phyloP scores from a whole-genome alignment of 768 basidiomycete species.

The Lyophyllum shimeji region DNA sequence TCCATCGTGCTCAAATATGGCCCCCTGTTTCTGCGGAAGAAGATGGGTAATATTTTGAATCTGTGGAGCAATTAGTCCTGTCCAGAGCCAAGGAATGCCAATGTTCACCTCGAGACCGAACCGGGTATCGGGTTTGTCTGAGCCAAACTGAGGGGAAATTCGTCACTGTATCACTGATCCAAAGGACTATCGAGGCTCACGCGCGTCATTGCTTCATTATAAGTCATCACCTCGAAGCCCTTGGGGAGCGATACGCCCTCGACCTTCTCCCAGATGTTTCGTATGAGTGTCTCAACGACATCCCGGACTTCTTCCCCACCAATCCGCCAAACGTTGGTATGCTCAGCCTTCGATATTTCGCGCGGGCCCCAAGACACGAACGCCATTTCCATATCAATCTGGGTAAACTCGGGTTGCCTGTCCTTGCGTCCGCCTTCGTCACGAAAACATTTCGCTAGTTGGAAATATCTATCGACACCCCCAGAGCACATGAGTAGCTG shows the following conservation, averaged over 20 bases:
- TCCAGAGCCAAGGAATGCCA: conserved; percentile 10
- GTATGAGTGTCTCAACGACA: conserved; percentile 74
- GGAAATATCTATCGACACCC: conserved; percentile 86
- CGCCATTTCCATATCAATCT: conserved; percentile 95
- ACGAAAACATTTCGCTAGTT: conserved; percentile 92
- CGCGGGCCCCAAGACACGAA: conserved; percentile 80
- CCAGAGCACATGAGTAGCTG: conserved; percentile 91
- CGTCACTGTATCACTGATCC: conserved; percentile 2
- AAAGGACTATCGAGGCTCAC: conserved; percentile 40
- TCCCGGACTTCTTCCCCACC: conserved; percentile 82
- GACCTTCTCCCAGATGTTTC: conserved; percentile 71
- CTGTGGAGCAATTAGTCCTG: conserved; percentile 28
- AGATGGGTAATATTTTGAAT: conserved; percentile 44
- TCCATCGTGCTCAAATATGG: conserved; percentile 24
- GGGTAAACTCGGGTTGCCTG: conserved; percentile 95
- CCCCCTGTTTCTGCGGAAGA: conserved; percentile 30
- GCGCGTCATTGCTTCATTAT: conserved; percentile 85
- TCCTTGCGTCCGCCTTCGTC: conserved; percentile 96
- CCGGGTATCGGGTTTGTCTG: conserved; percentile 92
- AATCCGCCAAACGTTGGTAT: conserved; percentile 67
- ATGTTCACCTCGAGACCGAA: conserved; percentile 76
- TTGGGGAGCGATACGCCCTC: conserved; percentile 61
- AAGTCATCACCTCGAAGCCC: conserved; percentile 81
- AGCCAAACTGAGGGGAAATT: conserved; percentile 65
- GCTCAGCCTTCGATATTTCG: conserved; percentile 16